Evolutionary conservation across 371 early-diverging fungal genomes (phyloP).

Genomic region (Mucor sp.): DNA sequence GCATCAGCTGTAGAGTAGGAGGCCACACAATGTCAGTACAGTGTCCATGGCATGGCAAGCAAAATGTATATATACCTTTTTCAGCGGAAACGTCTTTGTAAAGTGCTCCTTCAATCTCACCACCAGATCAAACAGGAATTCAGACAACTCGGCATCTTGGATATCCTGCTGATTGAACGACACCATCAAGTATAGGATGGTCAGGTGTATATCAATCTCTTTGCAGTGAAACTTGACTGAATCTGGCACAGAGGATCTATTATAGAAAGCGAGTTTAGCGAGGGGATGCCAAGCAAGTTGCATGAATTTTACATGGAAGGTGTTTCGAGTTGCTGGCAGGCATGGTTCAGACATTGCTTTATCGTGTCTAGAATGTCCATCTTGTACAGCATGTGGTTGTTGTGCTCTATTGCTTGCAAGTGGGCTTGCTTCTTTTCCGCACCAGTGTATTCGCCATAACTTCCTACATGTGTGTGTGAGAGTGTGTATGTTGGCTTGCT

Average conservation of each 20-base stretch:
- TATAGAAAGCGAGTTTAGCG: neutral
- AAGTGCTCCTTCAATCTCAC: slow-evolving; percentile 72
- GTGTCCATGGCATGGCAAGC: too few species aligned
- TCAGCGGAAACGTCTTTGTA: slow-evolving; percentile 76
- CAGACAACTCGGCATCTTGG: slow-evolving; percentile 36
- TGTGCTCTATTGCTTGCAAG: slow-evolving; percentile 44
- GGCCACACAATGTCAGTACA: too few species aligned
- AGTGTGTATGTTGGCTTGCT: too few species aligned
- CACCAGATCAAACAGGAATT: slow-evolving; percentile 63
- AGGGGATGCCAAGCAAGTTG: neutral
- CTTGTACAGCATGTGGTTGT: slow-evolving; percentile 48
- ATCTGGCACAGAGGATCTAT: slow-evolving; percentile 5
- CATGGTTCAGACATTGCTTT: slow-evolving; percentile 51
- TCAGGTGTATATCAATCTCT: slow-evolving; percentile 65
- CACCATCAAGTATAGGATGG: slow-evolving; percentile 59
- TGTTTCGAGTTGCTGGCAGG: slow-evolving; percentile 29
- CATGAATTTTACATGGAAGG: slow-evolving; percentile 9
- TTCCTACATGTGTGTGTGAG: slow-evolving; percentile 33
- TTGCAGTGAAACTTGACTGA: slow-evolving; percentile 31
- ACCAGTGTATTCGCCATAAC: slow-evolving; percentile 12
- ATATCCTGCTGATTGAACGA: slow-evolving; percentile 42
- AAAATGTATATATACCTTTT: slow-evolving; percentile 80
- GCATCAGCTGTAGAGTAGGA: slow-evolving; percentile 73
- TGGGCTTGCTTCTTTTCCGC: slow-evolving; percentile 37
- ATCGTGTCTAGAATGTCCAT: slow-evolving; percentile 54